Percentiles rank a stretch among this genome's conserved stretches.
These are phyloP conservation scores for Pulveroboletus frians DNA, from an alignment of 768 basidiomycete species.

Conservation along the genomic window DNA sequence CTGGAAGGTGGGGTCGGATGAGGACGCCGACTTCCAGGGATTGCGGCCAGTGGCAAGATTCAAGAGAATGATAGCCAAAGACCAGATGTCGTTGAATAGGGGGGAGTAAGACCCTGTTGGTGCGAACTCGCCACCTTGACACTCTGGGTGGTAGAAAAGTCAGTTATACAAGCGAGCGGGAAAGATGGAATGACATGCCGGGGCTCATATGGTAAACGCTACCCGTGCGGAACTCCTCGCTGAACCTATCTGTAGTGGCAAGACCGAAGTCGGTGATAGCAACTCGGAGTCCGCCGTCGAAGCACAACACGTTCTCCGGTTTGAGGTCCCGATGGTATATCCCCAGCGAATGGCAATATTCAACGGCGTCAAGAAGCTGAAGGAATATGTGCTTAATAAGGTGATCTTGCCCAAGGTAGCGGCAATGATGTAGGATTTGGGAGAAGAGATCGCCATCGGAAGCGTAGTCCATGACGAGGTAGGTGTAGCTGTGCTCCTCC, in stretches of 20 bases:
- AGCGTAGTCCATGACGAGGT: slow-evolving; percentile 92
- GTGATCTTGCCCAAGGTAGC: slow-evolving; percentile 78
- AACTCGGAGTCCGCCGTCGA: slow-evolving; percentile 67
- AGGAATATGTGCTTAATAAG: slow-evolving; percentile 89
- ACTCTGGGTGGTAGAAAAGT: slow-evolving; percentile 52
- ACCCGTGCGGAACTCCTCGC: slow-evolving; percentile 90
- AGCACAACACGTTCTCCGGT: slow-evolving; percentile 92
- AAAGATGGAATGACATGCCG: slow-evolving; percentile 41
- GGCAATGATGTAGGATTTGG: slow-evolving; percentile 70
- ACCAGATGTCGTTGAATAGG: slow-evolving; percentile 91
- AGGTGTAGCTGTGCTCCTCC: slow-evolving; percentile 76
- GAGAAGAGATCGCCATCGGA: slow-evolving; percentile 88
- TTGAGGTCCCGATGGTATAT: slow-evolving; percentile 98
- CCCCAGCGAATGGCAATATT: slow-evolving; percentile 85
- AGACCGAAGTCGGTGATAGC: slow-evolving; percentile 95
- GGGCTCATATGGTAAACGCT: slow-evolving; percentile 99
- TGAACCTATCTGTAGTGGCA: slow-evolving; percentile 80
- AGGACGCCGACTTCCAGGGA: slow-evolving; percentile 89
- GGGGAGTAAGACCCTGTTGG: slow-evolving; percentile 74
- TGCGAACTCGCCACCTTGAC: slow-evolving; percentile 68
- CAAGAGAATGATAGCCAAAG: slow-evolving; percentile 90
- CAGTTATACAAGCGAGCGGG: slow-evolving; percentile 9
- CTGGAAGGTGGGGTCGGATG: slow-evolving; percentile 82
- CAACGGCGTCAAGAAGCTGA: slow-evolving; percentile 90
- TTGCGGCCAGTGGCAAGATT: slow-evolving; percentile 94